Percentiles rank a stretch among this genome's conserved stretches.
Conservation (phyloP, 2,329 filamentous ascomycete species). For the Colletotrichum spinosum region DNA sequence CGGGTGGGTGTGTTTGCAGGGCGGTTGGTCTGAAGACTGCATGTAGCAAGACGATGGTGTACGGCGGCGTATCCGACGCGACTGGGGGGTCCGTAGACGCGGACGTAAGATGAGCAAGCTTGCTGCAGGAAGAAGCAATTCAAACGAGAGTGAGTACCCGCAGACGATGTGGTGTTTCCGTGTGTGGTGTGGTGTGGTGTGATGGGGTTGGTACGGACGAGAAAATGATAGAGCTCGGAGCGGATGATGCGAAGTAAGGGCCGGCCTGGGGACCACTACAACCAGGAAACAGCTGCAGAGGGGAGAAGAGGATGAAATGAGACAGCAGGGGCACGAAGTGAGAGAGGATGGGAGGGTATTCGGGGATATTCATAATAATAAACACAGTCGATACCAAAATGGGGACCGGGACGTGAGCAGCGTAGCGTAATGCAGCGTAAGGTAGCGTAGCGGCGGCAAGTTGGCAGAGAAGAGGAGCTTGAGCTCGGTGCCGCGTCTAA, state of each 20-base stretch:
- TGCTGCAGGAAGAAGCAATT: conserved; percentile 29
- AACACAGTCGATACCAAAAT: background rate
- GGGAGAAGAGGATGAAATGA: conserved; percentile 15
- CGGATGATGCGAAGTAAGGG: conserved; percentile 8
- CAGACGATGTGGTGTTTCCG: background rate
- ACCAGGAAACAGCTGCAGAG: conserved; percentile 8
- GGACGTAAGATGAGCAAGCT: background rate
- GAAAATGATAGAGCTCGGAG: too few relatives aligned
- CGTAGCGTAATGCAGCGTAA: background rate
- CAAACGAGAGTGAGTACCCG: background rate
- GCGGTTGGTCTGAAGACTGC: conserved; percentile 10
- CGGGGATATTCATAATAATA: conserved; percentile 35
- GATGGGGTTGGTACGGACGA: conserved; percentile 1
- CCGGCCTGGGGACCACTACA: conserved; percentile 30
- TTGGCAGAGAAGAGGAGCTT: conserved; percentile 3
- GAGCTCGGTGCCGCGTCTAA: conserved; percentile 14
- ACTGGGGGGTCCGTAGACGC: background rate
- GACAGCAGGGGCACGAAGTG: conserved; percentile 11
- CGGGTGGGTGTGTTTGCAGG: background rate
- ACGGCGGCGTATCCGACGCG: conserved; percentile 2
- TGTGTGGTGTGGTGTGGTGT: background rate
- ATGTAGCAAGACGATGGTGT: background rate
- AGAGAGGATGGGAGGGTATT: conserved; percentile 26
- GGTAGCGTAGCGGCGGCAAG: background rate
- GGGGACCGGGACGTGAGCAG: background rate